Conservation (phyloP, 108 stramenopile species). For the Seminavis robusta region DNA sequence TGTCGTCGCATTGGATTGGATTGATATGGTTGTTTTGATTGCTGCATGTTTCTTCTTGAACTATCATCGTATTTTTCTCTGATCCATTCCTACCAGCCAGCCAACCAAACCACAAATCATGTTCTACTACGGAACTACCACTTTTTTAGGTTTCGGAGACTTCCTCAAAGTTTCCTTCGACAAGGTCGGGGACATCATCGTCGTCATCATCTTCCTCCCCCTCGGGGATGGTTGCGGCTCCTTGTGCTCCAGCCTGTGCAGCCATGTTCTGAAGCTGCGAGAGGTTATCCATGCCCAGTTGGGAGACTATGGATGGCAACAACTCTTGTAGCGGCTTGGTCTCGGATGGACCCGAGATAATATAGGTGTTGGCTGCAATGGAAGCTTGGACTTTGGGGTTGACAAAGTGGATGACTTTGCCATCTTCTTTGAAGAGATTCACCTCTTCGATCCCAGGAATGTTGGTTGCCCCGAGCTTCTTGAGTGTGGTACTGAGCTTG, state of each 20-base stretch:
- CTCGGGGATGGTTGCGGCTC: conserved; percentile 33
- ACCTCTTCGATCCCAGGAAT: conserved; percentile 98
- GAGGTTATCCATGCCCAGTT: conserved; percentile 94
- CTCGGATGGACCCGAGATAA: conserved; percentile 90
- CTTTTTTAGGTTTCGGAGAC: conserved; percentile 70
- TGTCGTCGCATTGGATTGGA: too few species aligned
- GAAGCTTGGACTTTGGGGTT: conserved; percentile 96
- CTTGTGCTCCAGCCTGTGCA: conserved; percentile 53
- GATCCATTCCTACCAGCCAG: too few species aligned
- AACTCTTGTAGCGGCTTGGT: conserved; percentile 93
- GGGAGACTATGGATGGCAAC: conserved; percentile 92
- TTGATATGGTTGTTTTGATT: too few species aligned
- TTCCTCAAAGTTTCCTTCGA: conserved; percentile 95
- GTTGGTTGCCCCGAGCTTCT: conserved; percentile 96
- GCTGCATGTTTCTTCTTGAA: too few species aligned
- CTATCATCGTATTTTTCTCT: too few species aligned
- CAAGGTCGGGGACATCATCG: conserved; percentile 94
- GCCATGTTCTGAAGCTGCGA: conserved; percentile 76
- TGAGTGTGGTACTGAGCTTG: conserved; percentile 88
- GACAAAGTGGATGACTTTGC: conserved; percentile 95
- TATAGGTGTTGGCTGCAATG: conserved; percentile 96
- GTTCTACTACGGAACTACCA: too few species aligned
- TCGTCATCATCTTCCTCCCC: conserved; percentile 80
- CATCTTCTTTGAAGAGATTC: conserved; percentile 98
- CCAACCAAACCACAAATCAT: too few species aligned